Evolutionary conservation across 2,329 filamentous ascomycete genomes (phyloP).

Genomic region (Fusarium nisikadoi): DNA sequence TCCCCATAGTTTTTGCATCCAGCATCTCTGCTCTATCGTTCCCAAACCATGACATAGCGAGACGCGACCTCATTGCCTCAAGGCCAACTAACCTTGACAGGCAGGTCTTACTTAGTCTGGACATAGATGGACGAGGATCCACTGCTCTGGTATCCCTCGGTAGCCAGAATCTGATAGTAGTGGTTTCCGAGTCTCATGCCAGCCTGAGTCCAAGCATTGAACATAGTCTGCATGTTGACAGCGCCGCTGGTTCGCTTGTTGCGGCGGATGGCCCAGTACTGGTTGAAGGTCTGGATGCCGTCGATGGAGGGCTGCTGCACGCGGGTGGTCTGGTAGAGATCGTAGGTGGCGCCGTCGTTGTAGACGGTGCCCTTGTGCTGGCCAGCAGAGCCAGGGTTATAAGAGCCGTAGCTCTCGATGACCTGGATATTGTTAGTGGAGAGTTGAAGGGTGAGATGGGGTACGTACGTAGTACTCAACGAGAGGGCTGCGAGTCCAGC

Average conservation of each 20-base stretch:
- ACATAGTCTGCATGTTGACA: conserved; percentile 18
- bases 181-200: conserved; percentile 19
- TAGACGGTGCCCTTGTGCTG: conserved; percentile 15
- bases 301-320: conserved; percentile 7
- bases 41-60: too few species aligned
- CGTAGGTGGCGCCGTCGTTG: conserved; percentile 17
- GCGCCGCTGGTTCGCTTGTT: conserved; percentile 12
- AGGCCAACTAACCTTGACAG: rapidly evolving
- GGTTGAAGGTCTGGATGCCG: conserved; percentile 1
- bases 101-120: neutral
- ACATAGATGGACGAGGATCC: conserved; percentile 16
- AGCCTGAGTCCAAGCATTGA: conserved; percentile 12
- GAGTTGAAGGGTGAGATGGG: rapidly evolving
- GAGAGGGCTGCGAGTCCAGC: conserved; percentile 16
- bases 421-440: neutral
- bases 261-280: conserved; percentile 23
- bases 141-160: conserved; percentile 26
- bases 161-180: conserved; percentile 14
- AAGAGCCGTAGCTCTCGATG: conserved; percentile 3
- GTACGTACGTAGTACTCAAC: conserved; percentile 17
- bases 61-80: rapidly evolving
- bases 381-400: neutral
- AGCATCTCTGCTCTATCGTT: too few species aligned
- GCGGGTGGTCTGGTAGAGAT: conserved; percentile 6
- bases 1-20: neutral